phyloP scores from a whole-genome alignment of 1,284 basidiomycete species.

The Cutaneotrichosporon dermatis region DNA sequence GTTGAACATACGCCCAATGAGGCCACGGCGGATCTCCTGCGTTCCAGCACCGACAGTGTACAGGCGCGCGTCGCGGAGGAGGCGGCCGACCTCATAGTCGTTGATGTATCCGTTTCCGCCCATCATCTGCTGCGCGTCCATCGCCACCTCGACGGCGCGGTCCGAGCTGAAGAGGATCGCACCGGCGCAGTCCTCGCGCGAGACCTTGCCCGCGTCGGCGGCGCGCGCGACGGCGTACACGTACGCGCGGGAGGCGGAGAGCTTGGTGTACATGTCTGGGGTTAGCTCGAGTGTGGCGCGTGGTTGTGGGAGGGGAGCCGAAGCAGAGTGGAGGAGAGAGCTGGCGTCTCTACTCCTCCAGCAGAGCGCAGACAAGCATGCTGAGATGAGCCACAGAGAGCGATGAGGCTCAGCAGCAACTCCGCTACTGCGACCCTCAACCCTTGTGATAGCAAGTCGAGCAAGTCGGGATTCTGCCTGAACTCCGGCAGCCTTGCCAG shows the following conservation, averaged over 20 bases:
- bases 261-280: constrained; percentile 87
- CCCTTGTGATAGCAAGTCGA: no score
- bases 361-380: no score
- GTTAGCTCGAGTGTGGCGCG: neutral
- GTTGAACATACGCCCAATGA: constrained; percentile 86
- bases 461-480: no score
- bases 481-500: no score
- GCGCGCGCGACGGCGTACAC: constrained; percentile 89
- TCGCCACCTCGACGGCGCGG: constrained; percentile 79
- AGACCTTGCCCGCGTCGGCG: constrained; percentile 76
- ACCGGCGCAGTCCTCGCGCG: constrained; percentile 86
- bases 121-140: constrained; percentile 85
- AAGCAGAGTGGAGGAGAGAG: no score
- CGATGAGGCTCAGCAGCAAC: no score
- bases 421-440: no score
- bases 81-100: constrained; percentile 81
- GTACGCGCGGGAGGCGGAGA: constrained; percentile 81
- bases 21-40: constrained; percentile 83
- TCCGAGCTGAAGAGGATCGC: constrained; percentile 88
- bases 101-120: constrained; percentile 93
- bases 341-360: no score
- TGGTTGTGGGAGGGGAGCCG: no score
- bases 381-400: no score
- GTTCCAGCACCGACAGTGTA: constrained; percentile 90
- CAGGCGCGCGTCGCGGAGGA: constrained; percentile 75